A percentile compares a stretch with the other conserved stretches of the same genome.
Evolutionary conservation across 768 basidiomycete genomes (phyloP).

Genomic region (Naematelia encephala): DNA sequence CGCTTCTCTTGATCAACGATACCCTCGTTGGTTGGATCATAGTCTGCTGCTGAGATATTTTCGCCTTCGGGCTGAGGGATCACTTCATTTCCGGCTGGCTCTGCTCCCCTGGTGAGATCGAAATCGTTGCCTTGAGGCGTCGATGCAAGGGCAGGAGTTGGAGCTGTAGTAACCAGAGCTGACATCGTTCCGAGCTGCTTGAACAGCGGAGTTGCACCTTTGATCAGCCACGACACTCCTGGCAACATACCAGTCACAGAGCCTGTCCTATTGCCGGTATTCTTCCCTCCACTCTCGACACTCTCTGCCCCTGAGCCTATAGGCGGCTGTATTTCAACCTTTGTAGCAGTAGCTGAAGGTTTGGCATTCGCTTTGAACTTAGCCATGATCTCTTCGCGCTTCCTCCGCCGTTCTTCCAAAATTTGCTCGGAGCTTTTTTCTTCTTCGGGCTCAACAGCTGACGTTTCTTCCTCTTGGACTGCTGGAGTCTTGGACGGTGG

Average conservation of each 20-base stretch:
- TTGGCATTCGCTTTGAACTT: conserved; percentile 43
- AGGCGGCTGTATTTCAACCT: conserved; percentile 6
- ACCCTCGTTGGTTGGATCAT: conserved; percentile 78
- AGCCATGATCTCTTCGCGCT: conserved; percentile 48
- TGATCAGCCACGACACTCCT: not conserved
- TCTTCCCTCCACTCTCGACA: conserved; percentile 29
- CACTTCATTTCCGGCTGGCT: conserved; percentile 53
- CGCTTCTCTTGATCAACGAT: conserved; percentile 77
- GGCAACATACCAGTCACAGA: conserved; percentile 21
- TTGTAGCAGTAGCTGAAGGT: conserved; percentile 7
- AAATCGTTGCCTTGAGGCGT: conserved; percentile 55
- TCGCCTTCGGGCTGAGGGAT: conserved; percentile 50
- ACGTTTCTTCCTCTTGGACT: conserved; percentile 16
- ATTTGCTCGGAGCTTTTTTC: conserved; percentile 39
- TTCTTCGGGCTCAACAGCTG: conserved; percentile 27
- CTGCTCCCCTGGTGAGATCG: conserved; percentile 65
- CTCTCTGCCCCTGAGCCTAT: conserved; percentile 32
- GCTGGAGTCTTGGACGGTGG: conserved; percentile 11
- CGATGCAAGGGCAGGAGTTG: conserved; percentile 33
- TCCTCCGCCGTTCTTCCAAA: conserved; percentile 42
- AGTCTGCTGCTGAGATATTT: conserved; percentile 79
- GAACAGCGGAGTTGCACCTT: conserved; percentile 36
- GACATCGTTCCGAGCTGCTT: conserved; percentile 38
- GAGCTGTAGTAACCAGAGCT: conserved; percentile 16
- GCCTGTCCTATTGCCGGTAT: conserved; percentile 30